Conservation (phyloP, 768 basidiomycete genomes). For the Boletus barrowsii region DNA sequence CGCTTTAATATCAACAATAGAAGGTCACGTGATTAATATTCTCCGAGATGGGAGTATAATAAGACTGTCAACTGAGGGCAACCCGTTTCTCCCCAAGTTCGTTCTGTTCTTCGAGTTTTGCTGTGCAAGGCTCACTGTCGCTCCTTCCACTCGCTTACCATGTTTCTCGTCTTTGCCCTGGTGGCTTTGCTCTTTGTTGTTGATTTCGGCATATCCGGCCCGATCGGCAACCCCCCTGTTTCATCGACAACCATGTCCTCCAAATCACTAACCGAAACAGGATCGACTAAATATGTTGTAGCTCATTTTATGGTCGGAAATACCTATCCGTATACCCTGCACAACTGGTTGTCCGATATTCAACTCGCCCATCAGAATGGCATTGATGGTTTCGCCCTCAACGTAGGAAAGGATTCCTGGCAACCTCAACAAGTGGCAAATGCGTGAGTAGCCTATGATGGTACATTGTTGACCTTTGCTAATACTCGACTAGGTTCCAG, state of each 20-base stretch:
- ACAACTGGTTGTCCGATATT: constrained; percentile 50
- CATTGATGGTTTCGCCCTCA: constrained; percentile 71
- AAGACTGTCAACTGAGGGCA: background rate
- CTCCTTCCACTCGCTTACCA: constrained; percentile 17
- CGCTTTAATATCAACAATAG: too few species aligned
- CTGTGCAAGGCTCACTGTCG: constrained; percentile 10
- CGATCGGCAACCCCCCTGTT: constrained; percentile 10
- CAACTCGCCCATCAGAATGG: constrained; percentile 52
- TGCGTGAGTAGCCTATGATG: constrained; percentile 44
- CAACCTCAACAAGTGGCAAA: constrained; percentile 57
- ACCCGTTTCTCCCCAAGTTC: background rate
- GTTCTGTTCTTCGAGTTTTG: background rate
- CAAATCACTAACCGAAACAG: constrained; percentile 10
- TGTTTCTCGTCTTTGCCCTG: constrained; percentile 13
- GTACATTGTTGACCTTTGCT: constrained; percentile 9
- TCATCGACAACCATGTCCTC: background rate
- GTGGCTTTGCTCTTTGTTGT: constrained; percentile 10
- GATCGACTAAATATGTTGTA: constrained; percentile 44
- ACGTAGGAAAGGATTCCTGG: constrained; percentile 65
- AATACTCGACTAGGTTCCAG: constrained; percentile 41
- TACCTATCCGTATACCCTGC: constrained; percentile 53
- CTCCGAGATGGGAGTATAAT: constrained; percentile 11
- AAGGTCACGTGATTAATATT: constrained; percentile 1
- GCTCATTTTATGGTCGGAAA: constrained; percentile 66
- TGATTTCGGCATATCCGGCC: constrained; percentile 8